Base-by-base conservation (phyloP, 2,329 filamentous ascomycete species). In the Fusarium incarnatum region DNA sequence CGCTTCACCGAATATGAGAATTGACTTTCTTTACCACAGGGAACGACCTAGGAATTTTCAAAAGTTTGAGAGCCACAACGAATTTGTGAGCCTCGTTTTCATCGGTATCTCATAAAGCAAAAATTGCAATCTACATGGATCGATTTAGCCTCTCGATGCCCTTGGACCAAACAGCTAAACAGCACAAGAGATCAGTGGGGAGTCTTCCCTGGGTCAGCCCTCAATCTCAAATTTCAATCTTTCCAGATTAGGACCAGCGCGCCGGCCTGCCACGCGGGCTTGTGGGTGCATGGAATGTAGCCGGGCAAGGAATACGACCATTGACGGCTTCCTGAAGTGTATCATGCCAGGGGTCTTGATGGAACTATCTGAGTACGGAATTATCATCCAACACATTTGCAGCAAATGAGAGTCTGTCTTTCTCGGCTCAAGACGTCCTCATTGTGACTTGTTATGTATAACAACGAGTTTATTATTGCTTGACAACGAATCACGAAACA, bases 231-330 rank as follows among this genome's bases (percentile, higher is more conserved):
- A 61, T 73, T 72, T 68, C 56, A 23, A 57, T 55, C 42, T 61
- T 56, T 56, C 60, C 67, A 72, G 56, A 68, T 73, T 72, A 53
- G 57, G 71, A 63, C 66, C 63, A 59, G 56, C 54, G 67, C 60
- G 53, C 63, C 61, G 59, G 64, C 60, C 70, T 73, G 58, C 71
- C 71, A 75, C 56, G 63, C 67, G 69, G 64, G 44, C 56, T 60
- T 52, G 48, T 56, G 56, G 67, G 45, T 55, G 60, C 52, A 53
- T 47, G 58, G 68, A 70, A 74, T 67, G 56, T 42, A 61, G 46
- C 56, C 50, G 54, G 62, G 57, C 57, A 73, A 58, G 56, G 41
- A 61, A 54, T 22, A 60, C 15, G n/a, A 40, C n/a, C 41, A 57
- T 18, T 25, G 32, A 42, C 20, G 25, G 30, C 40, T 22, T 40